These are phyloP conservation scores for Colletotrichum sp. DNA, from an alignment of 2,329 filamentous ascomycete species.

Conservation along the genomic window DNA sequence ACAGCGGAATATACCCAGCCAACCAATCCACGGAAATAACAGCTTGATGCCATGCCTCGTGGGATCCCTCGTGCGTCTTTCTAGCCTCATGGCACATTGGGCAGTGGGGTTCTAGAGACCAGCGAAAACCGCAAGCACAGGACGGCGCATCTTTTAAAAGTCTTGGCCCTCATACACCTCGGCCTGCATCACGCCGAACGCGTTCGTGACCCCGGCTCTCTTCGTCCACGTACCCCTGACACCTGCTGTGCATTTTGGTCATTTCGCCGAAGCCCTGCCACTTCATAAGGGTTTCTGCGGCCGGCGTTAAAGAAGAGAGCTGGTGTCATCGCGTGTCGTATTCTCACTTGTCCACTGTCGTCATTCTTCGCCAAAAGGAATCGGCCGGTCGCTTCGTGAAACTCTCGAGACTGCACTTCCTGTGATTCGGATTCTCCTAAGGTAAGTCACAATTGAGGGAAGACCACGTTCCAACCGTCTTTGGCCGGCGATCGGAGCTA, in stretches of 20 bases:
- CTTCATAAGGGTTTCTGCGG: background rate
- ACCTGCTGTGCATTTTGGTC: background rate
- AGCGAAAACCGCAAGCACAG: background rate
- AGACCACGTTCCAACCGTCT: background rate
- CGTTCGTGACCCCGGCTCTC: background rate
- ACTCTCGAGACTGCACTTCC: background rate
- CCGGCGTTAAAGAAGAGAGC: background rate
- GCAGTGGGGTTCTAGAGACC: background rate
- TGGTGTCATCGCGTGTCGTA: background rate
- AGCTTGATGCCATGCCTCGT: background rate
- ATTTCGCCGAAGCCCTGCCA: background rate
- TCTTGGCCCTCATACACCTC: background rate
- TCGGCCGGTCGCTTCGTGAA: background rate
- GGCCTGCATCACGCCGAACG: constrained; percentile 9
- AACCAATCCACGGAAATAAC: background rate
- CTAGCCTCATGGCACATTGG: background rate
- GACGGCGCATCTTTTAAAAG: background rate
- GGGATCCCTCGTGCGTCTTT: background rate
- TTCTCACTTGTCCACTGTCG: background rate
- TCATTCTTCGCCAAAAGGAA: background rate
- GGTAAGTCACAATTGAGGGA: background rate
- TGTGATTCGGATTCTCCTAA: background rate
- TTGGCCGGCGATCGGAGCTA: background rate
- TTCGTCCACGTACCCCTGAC: background rate
- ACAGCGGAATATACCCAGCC: background rate